Evolutionary conservation across 1,139 yeast species (phyloP).

Genomic region (Geotrichum candidum): DNA sequence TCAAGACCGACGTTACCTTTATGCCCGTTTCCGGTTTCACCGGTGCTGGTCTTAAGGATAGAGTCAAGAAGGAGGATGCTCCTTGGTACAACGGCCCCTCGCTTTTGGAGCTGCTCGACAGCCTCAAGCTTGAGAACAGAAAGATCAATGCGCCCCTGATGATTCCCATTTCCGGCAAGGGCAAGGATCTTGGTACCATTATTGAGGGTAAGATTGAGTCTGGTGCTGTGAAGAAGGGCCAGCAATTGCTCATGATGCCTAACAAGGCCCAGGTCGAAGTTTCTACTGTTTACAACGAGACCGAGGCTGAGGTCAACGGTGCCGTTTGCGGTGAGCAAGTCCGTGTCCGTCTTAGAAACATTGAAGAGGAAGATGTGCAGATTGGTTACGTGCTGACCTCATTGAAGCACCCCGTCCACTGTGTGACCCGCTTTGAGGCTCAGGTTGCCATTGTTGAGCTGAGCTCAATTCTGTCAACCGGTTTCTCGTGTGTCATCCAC

Average conservation of each 20-base stretch:
- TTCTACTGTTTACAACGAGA: slow-evolving; percentile 80
- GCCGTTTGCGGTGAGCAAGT: slow-evolving; percentile 98
- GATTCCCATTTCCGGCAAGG: slow-evolving; percentile 91
- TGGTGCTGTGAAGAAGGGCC: slow-evolving; percentile 82
- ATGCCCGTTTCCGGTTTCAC: slow-evolving; percentile 99
- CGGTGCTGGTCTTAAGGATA: slow-evolving; percentile 92
- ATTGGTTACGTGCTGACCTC: slow-evolving; percentile 90
- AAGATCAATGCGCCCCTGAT: slow-evolving; percentile 90
- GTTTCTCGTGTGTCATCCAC: slow-evolving; percentile 97
- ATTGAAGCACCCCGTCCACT: slow-evolving; percentile 78
- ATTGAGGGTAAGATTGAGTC: slow-evolving; percentile 98
- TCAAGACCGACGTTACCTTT: slow-evolving; percentile 73
- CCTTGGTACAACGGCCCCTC: slow-evolving; percentile 97
- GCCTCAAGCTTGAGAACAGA: slow-evolving; percentile 75
- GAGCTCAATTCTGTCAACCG: slow-evolving; percentile 87
- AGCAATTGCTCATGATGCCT: slow-evolving; percentile 81
- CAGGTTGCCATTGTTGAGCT: slow-evolving; percentile 96
- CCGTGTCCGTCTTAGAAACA: slow-evolving; percentile 84
- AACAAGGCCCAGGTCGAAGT: slow-evolving; percentile 80
- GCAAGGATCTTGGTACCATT: slow-evolving; percentile 93
- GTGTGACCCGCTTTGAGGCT: slow-evolving; percentile 87
- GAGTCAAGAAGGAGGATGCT: slow-evolving; percentile 61
- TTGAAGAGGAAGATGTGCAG: slow-evolving; percentile 93
- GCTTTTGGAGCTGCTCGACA: slow-evolving; percentile 80
- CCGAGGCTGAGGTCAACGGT: slow-evolving; percentile 86